Evolutionary conservation across 2,329 filamentous ascomycete genomes (phyloP).

Genomic region (Xylariaceae sp.): DNA sequence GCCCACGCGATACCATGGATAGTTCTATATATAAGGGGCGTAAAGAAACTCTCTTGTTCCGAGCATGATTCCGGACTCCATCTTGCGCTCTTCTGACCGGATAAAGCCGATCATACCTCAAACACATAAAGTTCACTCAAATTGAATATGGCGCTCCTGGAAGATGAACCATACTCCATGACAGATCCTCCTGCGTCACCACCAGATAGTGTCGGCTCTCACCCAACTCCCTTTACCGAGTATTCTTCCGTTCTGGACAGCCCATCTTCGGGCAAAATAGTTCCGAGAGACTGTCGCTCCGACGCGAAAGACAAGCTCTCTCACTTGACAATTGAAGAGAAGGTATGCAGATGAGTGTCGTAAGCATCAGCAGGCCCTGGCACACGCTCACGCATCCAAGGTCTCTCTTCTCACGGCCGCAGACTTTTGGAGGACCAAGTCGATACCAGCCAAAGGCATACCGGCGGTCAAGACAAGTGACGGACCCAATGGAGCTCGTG

Average conservation of each 20-base stretch:
- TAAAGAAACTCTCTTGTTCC: too few species aligned
- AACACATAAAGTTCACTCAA: too few species aligned
- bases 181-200: conserved; percentile 35
- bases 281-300: conserved; percentile 37
- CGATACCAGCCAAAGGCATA: conserved; percentile 59
- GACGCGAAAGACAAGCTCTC: conserved; percentile 47
- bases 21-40: too few species aligned
- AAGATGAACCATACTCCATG: conserved; percentile 26
- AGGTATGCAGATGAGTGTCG: conserved; percentile 36
- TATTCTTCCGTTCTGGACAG: conserved; percentile 42
- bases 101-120: too few species aligned
- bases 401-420: conserved; percentile 57
- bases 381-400: conserved; percentile 30
- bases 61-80: not conserved
- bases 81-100: conserved; percentile 1
- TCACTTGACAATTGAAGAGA: conserved; percentile 53
- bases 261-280: conserved; percentile 34
- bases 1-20: too few species aligned
- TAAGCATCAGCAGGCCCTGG: conserved; percentile 1
- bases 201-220: conserved; percentile 33
- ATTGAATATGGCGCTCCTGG: conserved; percentile 26
- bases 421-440: conserved; percentile 67
- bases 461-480: conserved; percentile 65
- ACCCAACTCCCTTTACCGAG: conserved; percentile 48
- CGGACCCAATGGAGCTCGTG: conserved; percentile 67